A percentile compares a stretch with the other conserved stretches of the same genome.
Conservation (phyloP, 78 protist genomes). For the Dictyostelium capitatum region DNA sequence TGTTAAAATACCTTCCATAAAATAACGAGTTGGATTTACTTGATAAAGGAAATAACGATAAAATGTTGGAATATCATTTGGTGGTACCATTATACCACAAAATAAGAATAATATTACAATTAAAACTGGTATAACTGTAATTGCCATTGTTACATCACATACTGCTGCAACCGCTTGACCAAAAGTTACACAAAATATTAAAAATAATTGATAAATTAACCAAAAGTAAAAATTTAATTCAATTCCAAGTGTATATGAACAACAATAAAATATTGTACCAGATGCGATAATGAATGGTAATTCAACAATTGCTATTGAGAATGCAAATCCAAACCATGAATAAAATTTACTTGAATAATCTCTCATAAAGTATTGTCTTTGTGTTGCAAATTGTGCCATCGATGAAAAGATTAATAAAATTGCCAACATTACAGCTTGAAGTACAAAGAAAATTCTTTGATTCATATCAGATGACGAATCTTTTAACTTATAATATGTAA, state of each 20-base stretch:
- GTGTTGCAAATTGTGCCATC: background rate
- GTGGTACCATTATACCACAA: conserved; percentile 73
- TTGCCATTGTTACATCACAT: conserved; percentile 49
- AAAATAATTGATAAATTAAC: conserved; percentile 38
- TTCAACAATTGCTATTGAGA: conserved; percentile 55
- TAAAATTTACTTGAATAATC: conserved; percentile 66
- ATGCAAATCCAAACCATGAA: conserved; percentile 58
- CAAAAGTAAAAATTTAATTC: conserved; percentile 56
- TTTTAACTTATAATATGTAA: too few species aligned
- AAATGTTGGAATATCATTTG: conserved; percentile 36
- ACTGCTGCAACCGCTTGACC: conserved; percentile 78
- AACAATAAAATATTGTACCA: conserved; percentile 57
- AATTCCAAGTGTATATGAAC: conserved; percentile 37
- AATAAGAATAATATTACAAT: conserved; percentile 63
- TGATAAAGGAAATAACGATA: conserved; percentile 53
- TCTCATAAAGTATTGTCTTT: conserved; percentile 62
- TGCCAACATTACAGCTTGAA: too few species aligned
- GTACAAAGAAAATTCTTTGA: too few species aligned
- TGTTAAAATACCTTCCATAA: conserved; percentile 77
- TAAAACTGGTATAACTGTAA: conserved; percentile 49
- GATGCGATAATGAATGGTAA: conserved; percentile 42
- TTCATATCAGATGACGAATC: too few species aligned
- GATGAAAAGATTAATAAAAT: too few species aligned
- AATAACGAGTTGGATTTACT: conserved; percentile 46
- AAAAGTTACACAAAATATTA: conserved; percentile 54